Evolutionary conservation across 768 basidiomycete genomes (phyloP), one percentile per base, ranked within the genome.

Genomic region (Lactifluus volemus): DNA sequence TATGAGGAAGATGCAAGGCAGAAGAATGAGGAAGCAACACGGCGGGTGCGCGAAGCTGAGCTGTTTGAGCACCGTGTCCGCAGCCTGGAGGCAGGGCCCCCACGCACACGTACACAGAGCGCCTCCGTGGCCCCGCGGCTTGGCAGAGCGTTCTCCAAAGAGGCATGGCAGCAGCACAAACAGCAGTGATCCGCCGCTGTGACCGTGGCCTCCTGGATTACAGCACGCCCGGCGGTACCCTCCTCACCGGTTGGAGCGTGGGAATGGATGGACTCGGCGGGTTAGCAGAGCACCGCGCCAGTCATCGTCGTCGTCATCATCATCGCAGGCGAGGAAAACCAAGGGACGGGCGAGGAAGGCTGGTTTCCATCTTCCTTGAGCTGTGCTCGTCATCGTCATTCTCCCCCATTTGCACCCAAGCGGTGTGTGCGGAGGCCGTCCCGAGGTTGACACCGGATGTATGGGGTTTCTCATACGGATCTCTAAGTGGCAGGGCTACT

Each of bases 1-100:
- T 45, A 58, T 45, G 61, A 62, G 32, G 51, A 53, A 34, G n/a
- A 62, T 9, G 61, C 61, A 3, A 57, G 52, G 21, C 61, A 56
- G 38, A 62, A 62, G 32, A 53, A 58, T 19, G 56, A 58, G 51
- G 56, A 53, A 47, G 61, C 61, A 15, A 49, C 61, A 32, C 61
- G 61, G 47, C 61, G 61, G 17, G 53, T 62, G 6, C 61, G 56
- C 34, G 55, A 58, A 11, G 61, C 56, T 0, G 47, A 53, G 47
- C 52, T 29, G 3, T 57, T 52, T n/a, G 61, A 62, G 52, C 61
- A 58, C 45, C 56, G 58, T 3, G 32, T 53, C 32, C 56, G 45
- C 19, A 52, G 47, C 0, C 36, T 29, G 47, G 61, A 62, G 12
- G 47, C 61, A 57, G 45, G 54, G 51, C 48, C 36, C 15, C 15